Base-by-base conservation (phyloP, 78 protist species). In the Cavenderia fasciculata region DNA sequence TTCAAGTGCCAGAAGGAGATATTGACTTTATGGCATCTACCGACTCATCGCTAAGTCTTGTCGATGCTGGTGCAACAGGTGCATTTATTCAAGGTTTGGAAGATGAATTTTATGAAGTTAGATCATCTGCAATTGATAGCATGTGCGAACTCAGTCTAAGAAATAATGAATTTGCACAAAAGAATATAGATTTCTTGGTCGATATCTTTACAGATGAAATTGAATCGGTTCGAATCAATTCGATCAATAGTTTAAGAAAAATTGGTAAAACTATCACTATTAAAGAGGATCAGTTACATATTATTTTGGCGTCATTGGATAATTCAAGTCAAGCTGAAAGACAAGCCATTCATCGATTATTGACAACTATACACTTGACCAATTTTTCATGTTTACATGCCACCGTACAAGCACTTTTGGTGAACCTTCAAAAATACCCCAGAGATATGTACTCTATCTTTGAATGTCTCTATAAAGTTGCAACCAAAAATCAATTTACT, bases 51-150 rank as follows among this genome's bases (percentile, higher is more conserved):
- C 41, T 77, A 40, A 77, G 61, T 61, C 31, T 77, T 21, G 41
- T 87, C 27, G 93, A 87, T 27, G 38, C 75, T n/a, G 93, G 93
- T 59, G 93, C 79, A 12, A 87, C 74, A 23, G 93, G 93, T 65
- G 93, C 86, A n/a, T 87, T 87, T 38, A 87, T 87, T 33, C 93
- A 87, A 63, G 85, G 93, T 31, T 38, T 87, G 10, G 93, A 87
- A 10, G 93, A 87, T 11, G 93, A 87, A 29, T 87, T 71, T 59
- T 74, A 77, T 36, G 93, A 87, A 44, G 93, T 87, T 27, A 51
- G 93, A 66, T 77, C 85, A 34, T 75, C 93, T 3, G 93, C 93
- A 4, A 72, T 87, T 1, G 93, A 87, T 65, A 66, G 88, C 46
- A 87, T 87, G 79, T 87, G 93, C 49, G 93, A 87, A 36, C 68